phyloP scores from a whole-genome alignment of 2,329 filamentous ascomycete species.

The Aureobasidium leucospermi region DNA sequence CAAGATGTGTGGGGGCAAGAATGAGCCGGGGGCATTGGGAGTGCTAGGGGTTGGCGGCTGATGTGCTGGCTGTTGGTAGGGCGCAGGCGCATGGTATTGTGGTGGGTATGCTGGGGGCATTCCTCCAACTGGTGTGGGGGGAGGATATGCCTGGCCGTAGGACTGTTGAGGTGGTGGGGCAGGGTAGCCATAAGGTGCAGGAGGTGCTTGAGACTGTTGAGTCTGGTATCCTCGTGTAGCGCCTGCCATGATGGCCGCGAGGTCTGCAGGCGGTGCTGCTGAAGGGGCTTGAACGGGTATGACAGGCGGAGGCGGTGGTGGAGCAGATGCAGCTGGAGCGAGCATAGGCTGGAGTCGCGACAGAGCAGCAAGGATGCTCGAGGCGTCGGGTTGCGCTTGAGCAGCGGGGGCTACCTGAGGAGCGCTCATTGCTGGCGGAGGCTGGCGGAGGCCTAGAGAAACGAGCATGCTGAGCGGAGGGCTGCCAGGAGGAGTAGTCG shows the following conservation, averaged over 20 bases:
- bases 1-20: constrained; percentile 31
- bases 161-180: constrained; percentile 16
- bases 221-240: constrained; percentile 10
- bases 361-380: constrained; percentile 29
- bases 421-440: constrained; percentile 3
- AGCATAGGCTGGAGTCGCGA: constrained; percentile 22
- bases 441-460: constrained; percentile 17
- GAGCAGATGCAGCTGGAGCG: background rate
- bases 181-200: constrained; percentile 13
- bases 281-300: constrained; percentile 6
- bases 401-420: constrained; percentile 18
- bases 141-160: constrained; percentile 15
- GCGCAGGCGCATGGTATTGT: constrained; percentile 12
- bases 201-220: constrained; percentile 20
- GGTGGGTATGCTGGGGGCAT: constrained; percentile 19
- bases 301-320: background rate
- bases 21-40: constrained; percentile 17
- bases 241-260: constrained; percentile 16
- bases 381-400: constrained; percentile 23
- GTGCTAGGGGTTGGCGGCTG: constrained; percentile 10
- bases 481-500: constrained; percentile 24
- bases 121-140: constrained; percentile 20
- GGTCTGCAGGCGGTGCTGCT: constrained; percentile 5
- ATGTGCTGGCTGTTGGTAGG: constrained; percentile 4
- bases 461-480: constrained; percentile 24